Evolutionary conservation across 441 rosid species (phyloP), one percentile per base, ranked within the genome.

Genomic region (Gossypium lobatum): DNA sequence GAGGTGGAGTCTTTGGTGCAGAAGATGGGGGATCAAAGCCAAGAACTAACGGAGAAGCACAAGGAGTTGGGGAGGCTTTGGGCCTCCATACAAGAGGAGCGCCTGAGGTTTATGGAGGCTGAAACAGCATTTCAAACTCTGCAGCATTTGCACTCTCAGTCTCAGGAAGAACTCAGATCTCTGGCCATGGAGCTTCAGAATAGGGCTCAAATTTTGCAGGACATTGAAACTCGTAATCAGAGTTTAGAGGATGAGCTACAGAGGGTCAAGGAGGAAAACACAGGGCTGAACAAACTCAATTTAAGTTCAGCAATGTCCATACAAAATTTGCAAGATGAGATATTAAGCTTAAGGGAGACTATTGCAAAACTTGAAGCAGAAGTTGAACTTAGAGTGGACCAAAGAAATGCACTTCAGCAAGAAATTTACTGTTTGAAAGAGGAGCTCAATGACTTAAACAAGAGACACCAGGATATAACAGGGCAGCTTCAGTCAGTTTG

Each of bases 71-170:
- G 93, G 61, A 89, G 84, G 70, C 90, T 95, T 50, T 91, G 98
- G 99, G 79, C 90, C 53, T 79, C 88, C 76, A 78, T 95, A 78
- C 97, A 93, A 81, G 96, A 91, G 83, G 99, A 95, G 80, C 90
- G 87, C 72, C 80, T 87, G 76, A 88, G 92, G 26, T 93, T 93
- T 18, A 16, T 88, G 81, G 98, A 95, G 84, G 97, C 97, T 69
- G 99, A 95, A 77, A 95, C 99, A 3, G 97, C 99, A 64, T 93
- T 95, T 81, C 99, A 95, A 79, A 91, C 97, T 55, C 78, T 95
- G 82, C 99, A 90, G 78, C 90, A 93, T 75, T 79, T 95, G 82
- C 97, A 93, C 77, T 88, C 97, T 80, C 95, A 90, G 71, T 93
- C 99, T 78, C 98, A 90, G 85, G 97, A 90, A 78, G 99, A 95